Base-by-base conservation (phyloP, 176 grass and related monocot species). In the Cocos nucifera region DNA sequence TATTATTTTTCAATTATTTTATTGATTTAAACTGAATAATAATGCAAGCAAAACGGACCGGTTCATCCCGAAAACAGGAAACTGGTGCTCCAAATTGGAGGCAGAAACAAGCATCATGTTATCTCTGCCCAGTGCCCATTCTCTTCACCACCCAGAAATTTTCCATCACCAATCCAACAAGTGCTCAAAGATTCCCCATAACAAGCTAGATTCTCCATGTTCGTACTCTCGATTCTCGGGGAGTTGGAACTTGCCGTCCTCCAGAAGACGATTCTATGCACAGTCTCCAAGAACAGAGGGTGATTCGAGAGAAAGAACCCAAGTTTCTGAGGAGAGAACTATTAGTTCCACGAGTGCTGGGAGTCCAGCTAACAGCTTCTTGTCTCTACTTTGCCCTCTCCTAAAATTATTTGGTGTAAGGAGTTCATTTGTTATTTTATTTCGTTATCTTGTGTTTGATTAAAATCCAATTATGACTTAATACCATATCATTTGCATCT, bases 341-440 rank as follows among this genome's bases (percentile, higher is more conserved):
- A 20, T 18, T 23, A 7, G 58, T 22, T 49, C 57, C 0, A 61
- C 62, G 12, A 62, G 51, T 26, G 22, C 58, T 7, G 19, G 49
- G 17, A 29, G 59, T 28, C 17, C 70, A 48, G 2, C 70, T 12
- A 28, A 59, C 64, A 96, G 78, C 59, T 70, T 97, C 64, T 14
- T 90, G 65, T 96, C 92, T 3, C 53, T 87, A 22, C 80, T 96
- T 24, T 96, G 92, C 49, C 91, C 83, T 32, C 92, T 97, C 53
- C 83, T 97, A 63, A 97, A 83, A 49, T 70, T 97, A 49, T 61
- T 97, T 8, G 83, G 84, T 35, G 87, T 97, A 97, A 79, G 50
- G 52, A 62, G 15, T 18, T 22, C 16, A 19, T 60, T 51, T 17
- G 27, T 71, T 4, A 1, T 29, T 29, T 71, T 35, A 19, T 5